phyloP scores from a whole-genome alignment of 805 yeast genomes.

The Candida ascalaphidarum region DNA sequence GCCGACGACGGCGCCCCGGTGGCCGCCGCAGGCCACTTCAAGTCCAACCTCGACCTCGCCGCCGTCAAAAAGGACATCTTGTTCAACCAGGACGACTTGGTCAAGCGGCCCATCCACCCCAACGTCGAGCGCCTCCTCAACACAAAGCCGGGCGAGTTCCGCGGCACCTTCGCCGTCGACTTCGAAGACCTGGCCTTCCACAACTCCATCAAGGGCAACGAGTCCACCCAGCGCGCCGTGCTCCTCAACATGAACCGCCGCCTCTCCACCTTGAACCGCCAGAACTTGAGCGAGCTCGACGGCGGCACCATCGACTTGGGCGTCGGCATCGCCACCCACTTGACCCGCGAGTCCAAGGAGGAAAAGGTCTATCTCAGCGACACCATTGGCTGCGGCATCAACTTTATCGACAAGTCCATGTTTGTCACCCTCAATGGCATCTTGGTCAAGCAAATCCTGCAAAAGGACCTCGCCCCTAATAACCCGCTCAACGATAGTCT shows the following conservation, averaged over 20 bases:
- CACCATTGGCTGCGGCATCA: slow-evolving; percentile 77
- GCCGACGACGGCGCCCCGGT: too few species aligned
- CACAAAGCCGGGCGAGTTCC: slow-evolving; percentile 30
- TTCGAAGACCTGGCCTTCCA: slow-evolving; percentile 31
- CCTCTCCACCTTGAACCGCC: slow-evolving; percentile 21
- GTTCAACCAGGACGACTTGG: slow-evolving; percentile 5
- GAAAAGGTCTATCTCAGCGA: slow-evolving; percentile 42
- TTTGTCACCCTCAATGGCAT: slow-evolving; percentile 83
- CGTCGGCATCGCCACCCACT: slow-evolving; percentile 22
- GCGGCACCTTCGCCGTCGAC: slow-evolving; percentile 32
- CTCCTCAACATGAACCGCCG: slow-evolving; percentile 30
- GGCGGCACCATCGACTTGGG: slow-evolving; percentile 27
- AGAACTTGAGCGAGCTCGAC: slow-evolving; percentile 16
- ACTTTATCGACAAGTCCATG: slow-evolving; percentile 51
- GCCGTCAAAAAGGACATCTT: slow-evolving; percentile 18
- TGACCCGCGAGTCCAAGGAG: slow-evolving; percentile 10
- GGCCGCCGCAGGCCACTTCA: too few species aligned
- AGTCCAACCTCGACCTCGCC: slow-evolving; percentile 26
- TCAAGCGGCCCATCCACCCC: slow-evolving; percentile 5
- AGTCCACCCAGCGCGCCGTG: slow-evolving; percentile 19
- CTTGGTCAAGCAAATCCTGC: slow-evolving; percentile 6
- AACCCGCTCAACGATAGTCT: slow-evolving; percentile 31
- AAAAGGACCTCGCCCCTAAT: slow-evolving; percentile 5
- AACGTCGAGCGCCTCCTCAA: slow-evolving; percentile 17
- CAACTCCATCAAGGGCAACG: slow-evolving; percentile 25